A percentile compares a stretch with the other conserved stretches of the same genome.
phyloP scores from a whole-genome alignment of 768 basidiomycete genomes.

The Lactifluus hygrophoroides region DNA sequence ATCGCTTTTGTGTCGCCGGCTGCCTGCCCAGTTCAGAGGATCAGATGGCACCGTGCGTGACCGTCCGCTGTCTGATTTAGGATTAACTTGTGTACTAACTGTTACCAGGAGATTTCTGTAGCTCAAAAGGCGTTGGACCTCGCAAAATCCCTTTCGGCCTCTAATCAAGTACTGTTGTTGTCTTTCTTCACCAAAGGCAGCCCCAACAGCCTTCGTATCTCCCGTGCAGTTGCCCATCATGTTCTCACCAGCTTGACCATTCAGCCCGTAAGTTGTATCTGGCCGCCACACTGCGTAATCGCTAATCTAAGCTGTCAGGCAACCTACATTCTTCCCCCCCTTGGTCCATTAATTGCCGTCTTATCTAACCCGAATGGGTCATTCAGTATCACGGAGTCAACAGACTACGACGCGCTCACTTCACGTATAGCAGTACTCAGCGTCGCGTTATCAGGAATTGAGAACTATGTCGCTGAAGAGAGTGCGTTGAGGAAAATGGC shows the following conservation, averaged over 20 bases:
- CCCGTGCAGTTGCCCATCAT: constrained; percentile 47
- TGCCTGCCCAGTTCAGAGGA: constrained; percentile 27
- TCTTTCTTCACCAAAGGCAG: constrained; percentile 45
- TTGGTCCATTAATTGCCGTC: constrained; percentile 46
- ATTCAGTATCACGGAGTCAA: constrained; percentile 21
- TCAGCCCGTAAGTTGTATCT: constrained; percentile 3
- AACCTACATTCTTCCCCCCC: constrained; percentile 40
- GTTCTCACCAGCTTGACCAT: constrained; percentile 32
- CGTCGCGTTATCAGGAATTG: constrained; percentile 49
- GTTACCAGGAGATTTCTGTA: constrained; percentile 37
- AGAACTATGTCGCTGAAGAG: constrained; percentile 47
- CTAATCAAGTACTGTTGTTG: constrained; percentile 44
- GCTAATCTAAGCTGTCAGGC: background rate
- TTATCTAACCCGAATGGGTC: constrained; percentile 36
- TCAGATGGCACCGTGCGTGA: constrained; percentile 10
- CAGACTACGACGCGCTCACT: constrained; percentile 53
- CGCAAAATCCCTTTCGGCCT: constrained; percentile 33
- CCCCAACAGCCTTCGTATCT: constrained; percentile 43
- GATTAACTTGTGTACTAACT: background rate
- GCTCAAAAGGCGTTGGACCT: constrained; percentile 39
- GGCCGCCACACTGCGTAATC: background rate
- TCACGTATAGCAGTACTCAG: constrained; percentile 50
- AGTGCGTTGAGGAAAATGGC: constrained; percentile 1
- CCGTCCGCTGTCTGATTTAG: background rate
- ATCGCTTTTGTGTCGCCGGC: constrained; percentile 37